These are phyloP conservation scores for Teunomyces atbi DNA, from an alignment of 805 yeast species.

Conservation along the genomic window DNA sequence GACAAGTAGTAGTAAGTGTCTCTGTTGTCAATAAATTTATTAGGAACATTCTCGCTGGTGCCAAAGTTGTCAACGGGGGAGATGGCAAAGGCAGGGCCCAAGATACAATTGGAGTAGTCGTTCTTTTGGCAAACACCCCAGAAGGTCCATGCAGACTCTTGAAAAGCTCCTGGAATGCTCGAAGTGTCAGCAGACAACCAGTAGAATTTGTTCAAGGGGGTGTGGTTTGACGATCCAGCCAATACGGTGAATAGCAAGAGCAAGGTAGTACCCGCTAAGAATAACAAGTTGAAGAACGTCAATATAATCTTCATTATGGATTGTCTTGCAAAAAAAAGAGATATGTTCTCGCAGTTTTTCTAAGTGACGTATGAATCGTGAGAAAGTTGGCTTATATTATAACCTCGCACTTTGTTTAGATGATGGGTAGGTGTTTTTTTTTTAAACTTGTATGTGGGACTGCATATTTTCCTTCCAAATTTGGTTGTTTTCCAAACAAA, in stretches of 20 bases:
- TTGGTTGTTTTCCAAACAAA: slow-evolving; percentile 1
- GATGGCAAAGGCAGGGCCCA: slow-evolving; percentile 79
- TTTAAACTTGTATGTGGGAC: not conserved
- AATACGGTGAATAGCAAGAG: slow-evolving; percentile 62
- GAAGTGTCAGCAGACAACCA: slow-evolving; percentile 79
- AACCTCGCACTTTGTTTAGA: slow-evolving; percentile 1
- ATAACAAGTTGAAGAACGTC: slow-evolving; percentile 36
- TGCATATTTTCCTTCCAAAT: slow-evolving; percentile 1
- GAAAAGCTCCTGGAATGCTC: slow-evolving; percentile 48
- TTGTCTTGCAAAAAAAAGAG: not conserved
- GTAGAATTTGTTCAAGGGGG: slow-evolving; percentile 67
- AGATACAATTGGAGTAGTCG: slow-evolving; percentile 51
- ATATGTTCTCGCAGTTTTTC: not conserved
- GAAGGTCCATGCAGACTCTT: slow-evolving; percentile 72
- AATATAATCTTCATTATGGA: slow-evolving; percentile 29
- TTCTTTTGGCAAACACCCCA: slow-evolving; percentile 66
- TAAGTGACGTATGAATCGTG: not conserved
- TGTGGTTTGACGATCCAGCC: slow-evolving; percentile 58
- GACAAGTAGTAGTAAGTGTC: slow-evolving; percentile 62
- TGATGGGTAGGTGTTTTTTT: slow-evolving; percentile 2
- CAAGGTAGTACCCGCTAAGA: slow-evolving; percentile 45
- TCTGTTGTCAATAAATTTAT: slow-evolving; percentile 45
- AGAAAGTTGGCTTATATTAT: slow-evolving; percentile 5
- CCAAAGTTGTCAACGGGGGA: slow-evolving; percentile 77
- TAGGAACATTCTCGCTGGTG: slow-evolving; percentile 49